Conservation (phyloP, 805 yeast species). For the Lachancea quebecensis region DNA sequence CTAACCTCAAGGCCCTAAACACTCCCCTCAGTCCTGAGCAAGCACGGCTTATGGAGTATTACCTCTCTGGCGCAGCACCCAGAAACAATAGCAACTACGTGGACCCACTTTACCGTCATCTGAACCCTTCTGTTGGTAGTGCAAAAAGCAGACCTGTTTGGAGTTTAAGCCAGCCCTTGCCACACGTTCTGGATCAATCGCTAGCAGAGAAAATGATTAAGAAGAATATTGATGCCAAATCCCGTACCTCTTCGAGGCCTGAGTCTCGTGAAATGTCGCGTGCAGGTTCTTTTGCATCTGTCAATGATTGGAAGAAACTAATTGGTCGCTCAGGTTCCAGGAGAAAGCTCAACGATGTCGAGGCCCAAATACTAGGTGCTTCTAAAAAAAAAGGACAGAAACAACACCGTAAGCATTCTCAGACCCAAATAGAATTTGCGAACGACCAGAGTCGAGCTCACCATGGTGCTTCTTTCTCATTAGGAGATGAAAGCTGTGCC, state of each 20-base stretch:
- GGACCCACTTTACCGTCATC: slow-evolving; percentile 15
- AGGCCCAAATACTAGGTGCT: slow-evolving; percentile 10
- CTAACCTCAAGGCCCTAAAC: slow-evolving; percentile 11
- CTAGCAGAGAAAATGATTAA: slow-evolving; percentile 13
- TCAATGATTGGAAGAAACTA: slow-evolving; percentile 13
- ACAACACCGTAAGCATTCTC: background rate
- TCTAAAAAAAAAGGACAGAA: background rate
- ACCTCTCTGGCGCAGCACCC: slow-evolving; percentile 2
- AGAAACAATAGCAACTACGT: slow-evolving; percentile 10
- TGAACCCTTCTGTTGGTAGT: slow-evolving; percentile 9
- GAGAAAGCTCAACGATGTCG: slow-evolving; percentile 11
- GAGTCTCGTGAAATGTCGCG: slow-evolving; percentile 12
- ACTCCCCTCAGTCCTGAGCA: slow-evolving; percentile 7
- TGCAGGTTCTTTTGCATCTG: slow-evolving; percentile 13
- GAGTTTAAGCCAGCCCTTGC: slow-evolving; percentile 18
- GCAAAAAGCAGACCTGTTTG: slow-evolving; percentile 14
- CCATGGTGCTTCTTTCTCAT: slow-evolving; percentile 10
- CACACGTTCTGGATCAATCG: slow-evolving; percentile 13
- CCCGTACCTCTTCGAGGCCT: slow-evolving; percentile 12
- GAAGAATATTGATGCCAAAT: slow-evolving; percentile 11
- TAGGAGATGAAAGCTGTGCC: slow-evolving; percentile 13
- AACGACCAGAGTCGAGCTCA: background rate
- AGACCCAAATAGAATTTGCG: background rate
- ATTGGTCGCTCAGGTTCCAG: slow-evolving; percentile 11
- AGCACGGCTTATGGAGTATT: slow-evolving; percentile 8